Conservation (phyloP, 2,329 filamentous ascomycete genomes). For the Calonectria fujianensis region DNA sequence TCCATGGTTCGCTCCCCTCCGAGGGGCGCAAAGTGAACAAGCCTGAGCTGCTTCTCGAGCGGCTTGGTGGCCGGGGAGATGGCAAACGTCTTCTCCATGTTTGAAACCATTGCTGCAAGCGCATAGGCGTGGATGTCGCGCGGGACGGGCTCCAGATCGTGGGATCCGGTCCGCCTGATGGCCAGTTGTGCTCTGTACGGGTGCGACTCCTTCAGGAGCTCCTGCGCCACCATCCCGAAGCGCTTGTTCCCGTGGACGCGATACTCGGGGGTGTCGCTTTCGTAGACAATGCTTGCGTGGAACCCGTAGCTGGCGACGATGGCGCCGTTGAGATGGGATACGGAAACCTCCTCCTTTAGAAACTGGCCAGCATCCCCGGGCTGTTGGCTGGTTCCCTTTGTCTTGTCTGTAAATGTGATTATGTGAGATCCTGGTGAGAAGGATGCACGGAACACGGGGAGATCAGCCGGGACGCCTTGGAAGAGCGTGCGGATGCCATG, state of each 20-base stretch:
- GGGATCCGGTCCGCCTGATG: slow-evolving; percentile 50
- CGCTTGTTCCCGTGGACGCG: slow-evolving; percentile 84
- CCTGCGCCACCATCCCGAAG: slow-evolving; percentile 89
- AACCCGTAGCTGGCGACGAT: slow-evolving; percentile 94
- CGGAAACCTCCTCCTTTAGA: slow-evolving; percentile 57
- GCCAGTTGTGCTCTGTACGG: slow-evolving; percentile 68
- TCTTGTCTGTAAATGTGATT: slow-evolving; percentile 61
- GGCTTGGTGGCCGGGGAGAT: slow-evolving; percentile 85
- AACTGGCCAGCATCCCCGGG: slow-evolving; percentile 39
- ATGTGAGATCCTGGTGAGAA: slow-evolving; percentile 76
- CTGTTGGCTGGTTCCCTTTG: slow-evolving; percentile 14
- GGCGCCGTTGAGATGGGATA: slow-evolving; percentile 77
- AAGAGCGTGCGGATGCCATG: slow-evolving; percentile 76
- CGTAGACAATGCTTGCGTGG: slow-evolving; percentile 90
- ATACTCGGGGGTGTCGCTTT: slow-evolving; percentile 90
- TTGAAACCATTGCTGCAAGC: slow-evolving; percentile 84
- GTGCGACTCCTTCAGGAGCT: slow-evolving; percentile 77
- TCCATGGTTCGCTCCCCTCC: slow-evolving; percentile 81
- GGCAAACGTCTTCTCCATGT: slow-evolving; percentile 86
- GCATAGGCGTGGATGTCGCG: slow-evolving; percentile 82
- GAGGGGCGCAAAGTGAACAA: slow-evolving; percentile 85
- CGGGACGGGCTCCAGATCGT: slow-evolving; percentile 54
- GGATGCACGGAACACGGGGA: slow-evolving; percentile 78
- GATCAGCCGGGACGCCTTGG: slow-evolving; percentile 69
- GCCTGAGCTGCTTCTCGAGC: slow-evolving; percentile 80